phyloP scores from a whole-genome alignment of 495 filamentous ascomycete genomes.

The Penicillium nucicola region DNA sequence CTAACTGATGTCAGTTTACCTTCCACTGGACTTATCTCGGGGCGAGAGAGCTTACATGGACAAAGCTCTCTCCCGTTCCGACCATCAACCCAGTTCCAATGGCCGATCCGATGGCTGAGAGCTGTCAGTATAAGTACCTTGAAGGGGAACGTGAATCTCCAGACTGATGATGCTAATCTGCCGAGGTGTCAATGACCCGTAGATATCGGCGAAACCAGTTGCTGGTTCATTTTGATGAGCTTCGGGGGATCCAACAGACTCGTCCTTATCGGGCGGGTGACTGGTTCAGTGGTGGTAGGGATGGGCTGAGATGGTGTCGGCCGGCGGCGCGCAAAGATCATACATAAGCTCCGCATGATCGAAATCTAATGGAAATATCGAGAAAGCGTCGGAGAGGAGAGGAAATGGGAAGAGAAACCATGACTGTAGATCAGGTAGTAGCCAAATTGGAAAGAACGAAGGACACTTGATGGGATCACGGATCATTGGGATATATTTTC shows the following conservation, averaged over 20 bases:
- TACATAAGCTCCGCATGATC: background rate
- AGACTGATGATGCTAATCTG: constrained; percentile 70
- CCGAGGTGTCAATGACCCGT: constrained; percentile 60
- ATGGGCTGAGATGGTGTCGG: background rate
- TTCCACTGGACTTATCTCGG: no score
- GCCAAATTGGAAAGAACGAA: constrained; percentile 6
- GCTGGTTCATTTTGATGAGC: background rate
- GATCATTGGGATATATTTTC: constrained; percentile 21
- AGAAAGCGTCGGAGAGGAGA: background rate
- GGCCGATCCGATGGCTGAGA: constrained; percentile 71
- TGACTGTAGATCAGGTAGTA: background rate
- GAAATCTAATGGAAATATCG: background rate
- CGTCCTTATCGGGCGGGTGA: background rate
- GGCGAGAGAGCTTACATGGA: constrained; percentile 51
- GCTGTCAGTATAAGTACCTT: constrained; percentile 3
- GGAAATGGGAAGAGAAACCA: background rate
- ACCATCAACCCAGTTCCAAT: constrained; percentile 72
- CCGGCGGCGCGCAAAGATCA: background rate
- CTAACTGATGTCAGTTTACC: constrained; percentile 13
- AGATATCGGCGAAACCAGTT: constrained; percentile 35
- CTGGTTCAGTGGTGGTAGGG: background rate
- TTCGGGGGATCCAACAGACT: background rate
- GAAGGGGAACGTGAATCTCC: constrained; percentile 3
- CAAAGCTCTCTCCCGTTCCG: constrained; percentile 59
- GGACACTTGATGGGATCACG: constrained; percentile 2